These are phyloP conservation scores for Pelargonium myrrhifolium DNA, from an alignment of 441 rosid species.

Conservation along the genomic window DNA sequence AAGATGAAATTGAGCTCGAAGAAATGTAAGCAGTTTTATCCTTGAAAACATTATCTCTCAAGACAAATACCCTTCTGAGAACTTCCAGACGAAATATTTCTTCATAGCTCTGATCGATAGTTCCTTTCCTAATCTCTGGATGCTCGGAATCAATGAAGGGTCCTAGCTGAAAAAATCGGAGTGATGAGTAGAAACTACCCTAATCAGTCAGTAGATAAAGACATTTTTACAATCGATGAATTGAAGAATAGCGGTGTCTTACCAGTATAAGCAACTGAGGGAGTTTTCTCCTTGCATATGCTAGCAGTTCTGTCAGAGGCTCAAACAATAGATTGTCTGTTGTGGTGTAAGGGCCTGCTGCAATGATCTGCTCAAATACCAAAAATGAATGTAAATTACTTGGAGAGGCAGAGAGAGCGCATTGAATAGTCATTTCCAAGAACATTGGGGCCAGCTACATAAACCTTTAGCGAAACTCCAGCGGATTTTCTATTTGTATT, in stretches of 20 bases:
- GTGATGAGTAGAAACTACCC: neutral
- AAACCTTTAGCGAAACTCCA: too few relatives aligned
- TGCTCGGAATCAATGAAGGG: slow-evolving; percentile 27
- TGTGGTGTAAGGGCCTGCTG: slow-evolving; percentile 89
- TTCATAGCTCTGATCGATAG: slow-evolving; percentile 16
- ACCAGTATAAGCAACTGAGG: slow-evolving; percentile 29
- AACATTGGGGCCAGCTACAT: too few relatives aligned
- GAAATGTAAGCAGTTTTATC: neutral
- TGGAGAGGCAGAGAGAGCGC: neutral
- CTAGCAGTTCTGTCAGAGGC: slow-evolving; percentile 61
- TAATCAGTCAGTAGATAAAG: neutral
- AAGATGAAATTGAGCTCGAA: slow-evolving; percentile 9
- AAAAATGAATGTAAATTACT: neutral
- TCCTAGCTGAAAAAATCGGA: slow-evolving; percentile 20
- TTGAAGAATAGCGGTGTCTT: neutral
- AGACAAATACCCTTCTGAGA: slow-evolving; percentile 18
- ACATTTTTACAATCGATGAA: neutral
- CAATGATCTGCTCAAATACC: slow-evolving; percentile 30
- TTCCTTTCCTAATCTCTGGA: slow-evolving; percentile 23
- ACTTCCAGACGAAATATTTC: slow-evolving; percentile 24
- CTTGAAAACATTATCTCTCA: neutral
- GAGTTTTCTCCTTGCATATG: slow-evolving; percentile 17
- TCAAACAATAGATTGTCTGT: slow-evolving; percentile 79
- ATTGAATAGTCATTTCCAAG: neutral
- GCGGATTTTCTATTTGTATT: too few relatives aligned